phyloP scores from a whole-genome alignment of 768 basidiomycete species.

The Mycena sanguinolenta region DNA sequence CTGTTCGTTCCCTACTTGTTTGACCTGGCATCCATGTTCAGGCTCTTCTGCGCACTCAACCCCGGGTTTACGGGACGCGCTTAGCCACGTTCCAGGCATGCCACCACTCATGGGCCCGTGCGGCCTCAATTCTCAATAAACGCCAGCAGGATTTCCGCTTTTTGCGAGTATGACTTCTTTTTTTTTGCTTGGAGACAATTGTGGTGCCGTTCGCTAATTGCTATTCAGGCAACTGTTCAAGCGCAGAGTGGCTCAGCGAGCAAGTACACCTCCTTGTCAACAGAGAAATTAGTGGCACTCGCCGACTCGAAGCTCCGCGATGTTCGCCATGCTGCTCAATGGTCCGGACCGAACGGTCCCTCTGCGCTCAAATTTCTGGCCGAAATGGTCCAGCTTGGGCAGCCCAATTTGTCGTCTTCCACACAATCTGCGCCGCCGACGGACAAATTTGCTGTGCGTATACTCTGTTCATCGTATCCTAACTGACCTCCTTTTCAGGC shows the following conservation, averaged over 20 bases:
- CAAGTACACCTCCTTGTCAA: conserved; percentile 44
- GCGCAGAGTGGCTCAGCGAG: conserved; percentile 4
- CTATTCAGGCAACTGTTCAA: conserved; percentile 8
- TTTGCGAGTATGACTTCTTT: conserved; percentile 41
- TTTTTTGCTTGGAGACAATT: neutral
- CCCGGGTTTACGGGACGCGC: conserved; percentile 49
- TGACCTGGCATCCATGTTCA: conserved; percentile 23
- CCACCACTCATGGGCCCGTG: conserved; percentile 53
- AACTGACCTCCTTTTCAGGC: conserved; percentile 1
- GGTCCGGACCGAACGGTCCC: conserved; percentile 44
- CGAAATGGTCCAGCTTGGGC: conserved; percentile 45
- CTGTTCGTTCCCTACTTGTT: neutral
- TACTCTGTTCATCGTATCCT: neutral
- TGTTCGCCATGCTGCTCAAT: conserved; percentile 37
- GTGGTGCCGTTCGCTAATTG: conserved; percentile 1
- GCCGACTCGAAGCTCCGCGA: conserved; percentile 48
- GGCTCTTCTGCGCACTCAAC: conserved; percentile 48
- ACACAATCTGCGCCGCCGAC: neutral
- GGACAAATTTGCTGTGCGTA: neutral
- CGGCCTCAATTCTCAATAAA: conserved; percentile 50
- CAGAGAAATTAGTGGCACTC: conserved; percentile 47
- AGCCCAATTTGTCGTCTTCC: neutral
- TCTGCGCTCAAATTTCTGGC: conserved; percentile 45
- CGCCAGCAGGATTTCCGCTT: conserved; percentile 48
- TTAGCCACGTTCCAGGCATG: conserved; percentile 48